Evolutionary conservation across 1,284 basidiomycete genomes (phyloP).

Genomic region (Quambalaria eucalypti): DNA sequence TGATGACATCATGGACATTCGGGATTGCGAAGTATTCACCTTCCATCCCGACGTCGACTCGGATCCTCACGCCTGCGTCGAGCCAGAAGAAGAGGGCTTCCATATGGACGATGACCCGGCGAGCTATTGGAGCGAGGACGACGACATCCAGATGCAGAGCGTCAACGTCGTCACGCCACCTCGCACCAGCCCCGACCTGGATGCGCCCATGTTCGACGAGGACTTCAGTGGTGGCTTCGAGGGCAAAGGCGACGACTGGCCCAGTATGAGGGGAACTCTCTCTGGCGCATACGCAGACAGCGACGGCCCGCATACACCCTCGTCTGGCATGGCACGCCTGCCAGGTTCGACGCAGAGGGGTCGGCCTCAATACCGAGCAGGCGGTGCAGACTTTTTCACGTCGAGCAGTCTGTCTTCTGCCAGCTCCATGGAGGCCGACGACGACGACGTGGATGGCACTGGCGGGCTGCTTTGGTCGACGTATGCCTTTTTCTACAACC

Average conservation of each 20-base stretch:
- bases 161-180: background rate
- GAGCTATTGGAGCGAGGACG: constrained; percentile 25
- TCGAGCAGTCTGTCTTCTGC: background rate
- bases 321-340: constrained; percentile 53
- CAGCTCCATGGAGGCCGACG: constrained; percentile 2
- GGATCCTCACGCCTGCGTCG: constrained; percentile 70
- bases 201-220: constrained; percentile 44
- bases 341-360: constrained; percentile 36
- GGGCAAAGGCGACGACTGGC: constrained; percentile 1
- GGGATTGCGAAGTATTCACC: constrained; percentile 89
- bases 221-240: constrained; percentile 30
- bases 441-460: constrained; percentile 53
- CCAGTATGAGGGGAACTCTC: no score
- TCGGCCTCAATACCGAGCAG: no score
- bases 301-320: background rate
- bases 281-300: background rate
- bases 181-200: constrained; percentile 13
- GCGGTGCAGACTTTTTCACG: constrained; percentile 57
- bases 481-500: constrained; percentile 94
- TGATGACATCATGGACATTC: constrained; percentile 78
- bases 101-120: constrained; percentile 23
- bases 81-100: constrained; percentile 54
- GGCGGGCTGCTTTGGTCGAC: constrained; percentile 89
- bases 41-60: constrained; percentile 88
- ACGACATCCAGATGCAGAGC: constrained; percentile 4